phyloP scores from a whole-genome alignment of 352 stramenopile genomes.

The Pythium apleroticum region DNA sequence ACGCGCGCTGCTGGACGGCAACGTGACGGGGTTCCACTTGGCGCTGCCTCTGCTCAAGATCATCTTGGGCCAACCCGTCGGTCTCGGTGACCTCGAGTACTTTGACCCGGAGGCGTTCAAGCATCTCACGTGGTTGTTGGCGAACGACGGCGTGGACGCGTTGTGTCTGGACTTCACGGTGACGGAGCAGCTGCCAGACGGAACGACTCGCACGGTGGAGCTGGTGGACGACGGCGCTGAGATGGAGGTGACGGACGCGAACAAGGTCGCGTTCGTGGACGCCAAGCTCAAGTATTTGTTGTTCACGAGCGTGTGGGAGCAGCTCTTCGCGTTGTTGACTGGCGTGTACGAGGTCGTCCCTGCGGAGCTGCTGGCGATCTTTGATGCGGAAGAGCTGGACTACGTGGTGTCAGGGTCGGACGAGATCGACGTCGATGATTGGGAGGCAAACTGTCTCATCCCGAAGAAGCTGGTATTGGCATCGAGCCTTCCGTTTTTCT shows the following conservation, averaged over 20 bases:
- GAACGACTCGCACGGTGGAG: not conserved
- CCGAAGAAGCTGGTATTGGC: too few relatives aligned
- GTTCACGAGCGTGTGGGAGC: conserved; percentile 87
- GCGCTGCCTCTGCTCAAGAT: conserved; percentile 48
- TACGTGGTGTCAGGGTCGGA: conserved; percentile 81
- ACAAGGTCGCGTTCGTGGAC: conserved; percentile 93
- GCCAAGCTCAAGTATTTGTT: conserved; percentile 92
- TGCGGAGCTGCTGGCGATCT: conserved; percentile 80
- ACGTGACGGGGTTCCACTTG: conserved; percentile 92
- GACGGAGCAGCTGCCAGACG: conserved; percentile 14
- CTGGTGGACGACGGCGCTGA: not conserved
- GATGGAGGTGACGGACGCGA: conserved; percentile 92
- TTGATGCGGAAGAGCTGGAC: conserved; percentile 81
- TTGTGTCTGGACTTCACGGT: conserved; percentile 46
- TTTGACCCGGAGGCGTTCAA: conserved; percentile 41
- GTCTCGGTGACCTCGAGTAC: conserved; percentile 39
- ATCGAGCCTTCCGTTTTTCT: conserved; percentile 30
- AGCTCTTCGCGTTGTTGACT: conserved; percentile 89
- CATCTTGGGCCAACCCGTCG: conserved; percentile 29
- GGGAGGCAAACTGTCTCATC: conserved; percentile 44
- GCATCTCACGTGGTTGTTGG: conserved; percentile 17
- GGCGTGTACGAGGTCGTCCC: conserved; percentile 96
- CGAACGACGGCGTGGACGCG: conserved; percentile 36
- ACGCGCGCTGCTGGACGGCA: conserved; percentile 69
- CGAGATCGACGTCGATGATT: conserved; percentile 93